These are phyloP conservation scores for Rhizopus stolonifer DNA, from an alignment of 371 early-diverging fungal genomes.

Conservation along the genomic window DNA sequence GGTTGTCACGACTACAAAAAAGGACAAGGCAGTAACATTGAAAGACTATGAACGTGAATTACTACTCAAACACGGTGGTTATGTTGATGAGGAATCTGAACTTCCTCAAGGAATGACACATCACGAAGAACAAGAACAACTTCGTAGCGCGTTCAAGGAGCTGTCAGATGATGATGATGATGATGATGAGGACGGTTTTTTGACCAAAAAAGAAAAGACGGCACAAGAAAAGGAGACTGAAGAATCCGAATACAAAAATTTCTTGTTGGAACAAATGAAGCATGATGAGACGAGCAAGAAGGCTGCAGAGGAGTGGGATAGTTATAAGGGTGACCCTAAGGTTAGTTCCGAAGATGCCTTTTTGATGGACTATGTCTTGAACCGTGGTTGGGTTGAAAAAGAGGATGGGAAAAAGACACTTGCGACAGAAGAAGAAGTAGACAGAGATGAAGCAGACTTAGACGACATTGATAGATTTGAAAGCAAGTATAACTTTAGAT, in stretches of 20 bases:
- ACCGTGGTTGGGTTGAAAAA: slow-evolving; percentile 93
- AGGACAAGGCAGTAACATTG: slow-evolving; percentile 62
- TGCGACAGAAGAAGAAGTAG: slow-evolving; percentile 52
- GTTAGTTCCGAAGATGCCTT: slow-evolving; percentile 77
- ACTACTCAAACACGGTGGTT: slow-evolving; percentile 70
- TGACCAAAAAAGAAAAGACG: slow-evolving; percentile 72
- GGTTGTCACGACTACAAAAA: slow-evolving; percentile 59
- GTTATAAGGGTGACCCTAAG: slow-evolving; percentile 54
- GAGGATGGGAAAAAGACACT: slow-evolving; percentile 40
- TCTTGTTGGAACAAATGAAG: slow-evolving; percentile 79
- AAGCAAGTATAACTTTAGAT: slow-evolving; percentile 88
- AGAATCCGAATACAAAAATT: slow-evolving; percentile 81
- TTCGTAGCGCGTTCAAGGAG: slow-evolving; percentile 71
- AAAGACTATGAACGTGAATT: slow-evolving; percentile 80
- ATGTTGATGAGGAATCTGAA: slow-evolving; percentile 58
- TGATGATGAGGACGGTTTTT: slow-evolving; percentile 66
- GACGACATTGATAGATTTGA: slow-evolving; percentile 89
- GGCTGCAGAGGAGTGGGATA: slow-evolving; percentile 64
- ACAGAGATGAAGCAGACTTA: slow-evolving; percentile 64
- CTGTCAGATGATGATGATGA: slow-evolving; percentile 46
- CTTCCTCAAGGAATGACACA: slow-evolving; percentile 55
- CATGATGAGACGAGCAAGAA: slow-evolving; percentile 48
- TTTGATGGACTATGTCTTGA: slow-evolving; percentile 88
- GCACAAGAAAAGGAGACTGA: slow-evolving; percentile 68
- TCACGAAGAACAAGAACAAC: slow-evolving; percentile 80